Base-by-base conservation (phyloP, 352 stramenopile species). In the Pythium aristosporum region DNA sequence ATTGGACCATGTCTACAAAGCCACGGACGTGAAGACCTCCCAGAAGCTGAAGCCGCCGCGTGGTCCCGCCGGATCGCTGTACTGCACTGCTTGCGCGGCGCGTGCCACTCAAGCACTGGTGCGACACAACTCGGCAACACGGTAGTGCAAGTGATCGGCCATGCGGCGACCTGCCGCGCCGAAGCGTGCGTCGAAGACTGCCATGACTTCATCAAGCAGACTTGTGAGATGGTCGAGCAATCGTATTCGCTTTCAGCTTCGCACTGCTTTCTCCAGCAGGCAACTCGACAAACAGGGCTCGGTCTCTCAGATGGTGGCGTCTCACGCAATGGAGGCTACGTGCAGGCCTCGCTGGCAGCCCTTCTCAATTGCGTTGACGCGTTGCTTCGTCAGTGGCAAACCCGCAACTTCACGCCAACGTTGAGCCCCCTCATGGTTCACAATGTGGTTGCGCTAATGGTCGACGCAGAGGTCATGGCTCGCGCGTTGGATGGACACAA, bases 51-150 rank as follows among this genome's bases (percentile, higher is more conserved):
- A 16, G 30, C 69, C 41, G 63, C 74, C 9, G 52, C 71, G 12
- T 92, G 83, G 83, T 60, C 57, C 20, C 25, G 77, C 2, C 77
- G 82, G 7, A 73, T 81, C 39, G 75, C 76, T 2, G 46, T 90
- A 23, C 54, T 90, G 46, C 83, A 89, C 51, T 82, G 73, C 43
- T 49, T 83, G 20, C 63, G 68, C 2, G 60, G 69, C 7, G 76
- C 67, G 2, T 86, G 77, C 61, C 79, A 79, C 47, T 89, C 79
- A 3, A 72, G 57, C 21, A 52, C 65, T 32, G 74, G 69, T n/a
- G 67, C 73, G 25, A 50, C 63, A 37, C 55, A 77, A 51, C 65
- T 90, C 12, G 83, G 72, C 3, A 67, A 73, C 9, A 60, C 67
- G 2, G 59, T 92, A 7, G 50, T 86, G 28, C 30, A 73, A 21